Base-by-base conservation (phyloP, 2,329 filamentous ascomycete species). In the Cladophialophora immunda region DNA sequence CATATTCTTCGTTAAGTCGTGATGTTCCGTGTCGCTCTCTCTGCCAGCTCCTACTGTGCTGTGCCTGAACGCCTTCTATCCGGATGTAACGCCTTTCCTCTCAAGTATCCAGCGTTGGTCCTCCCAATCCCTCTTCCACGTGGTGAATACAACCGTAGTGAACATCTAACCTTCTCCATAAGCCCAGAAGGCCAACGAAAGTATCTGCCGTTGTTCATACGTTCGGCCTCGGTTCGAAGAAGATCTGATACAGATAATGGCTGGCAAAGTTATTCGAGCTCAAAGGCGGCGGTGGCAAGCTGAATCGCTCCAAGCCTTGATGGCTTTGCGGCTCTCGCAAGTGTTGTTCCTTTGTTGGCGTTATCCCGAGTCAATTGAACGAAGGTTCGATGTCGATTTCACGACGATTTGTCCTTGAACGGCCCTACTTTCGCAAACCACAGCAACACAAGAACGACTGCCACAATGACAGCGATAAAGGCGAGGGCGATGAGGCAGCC, bases 401-500 rank as follows among this genome's bases (percentile, higher is more conserved):
- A 60, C 25, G 50, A 53, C 62, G 57, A 27, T 55, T 52, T 56
- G 30, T 36, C 17, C 4, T 67, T 62, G 61, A 71, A 71, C 1
- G 69, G 65, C 7, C 66, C 66, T 45, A 71, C 56, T 52, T 71
- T 70, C 6, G 60, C 50, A 13, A 67, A 57, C 66, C 64, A 72
- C 38, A 72, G 50, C 8, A 72, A 4, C n/a, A 68, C 67, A 22
- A 72, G 22, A 25, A 72, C 62, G 19, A 68, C 30, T 11, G 53
- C 68, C n/a, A 58, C 68, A 41, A 69, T 61, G 25, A 64, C 32
- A 45, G 59, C 13, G 15, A 68, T 4, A 47, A 68, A 67, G 3
- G 55, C 58, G 15, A 71, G 36, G 30, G 70, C 68, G 55, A 80
- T 72, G 1, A 78, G 17, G 19, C 78, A 78, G 2, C 79, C 76